These are phyloP conservation scores for Dicorynia guianensis DNA, from an alignment of 306 rosid genomes.

Conservation along the genomic window DNA sequence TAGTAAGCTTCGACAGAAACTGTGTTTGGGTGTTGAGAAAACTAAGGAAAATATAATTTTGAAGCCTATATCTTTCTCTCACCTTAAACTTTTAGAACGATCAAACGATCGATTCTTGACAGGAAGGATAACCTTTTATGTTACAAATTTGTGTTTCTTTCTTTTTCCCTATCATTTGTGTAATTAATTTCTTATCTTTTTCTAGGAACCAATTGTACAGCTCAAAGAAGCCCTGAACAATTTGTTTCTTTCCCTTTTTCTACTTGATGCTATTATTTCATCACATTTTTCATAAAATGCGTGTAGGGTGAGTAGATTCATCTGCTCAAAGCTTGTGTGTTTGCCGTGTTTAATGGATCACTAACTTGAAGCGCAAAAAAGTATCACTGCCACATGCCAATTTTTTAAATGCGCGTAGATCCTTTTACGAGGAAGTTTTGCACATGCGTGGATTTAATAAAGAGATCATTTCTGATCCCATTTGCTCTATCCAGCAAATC, in stretches of 20 bases:
- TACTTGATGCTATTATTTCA: conserved; percentile 16
- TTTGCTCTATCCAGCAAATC: conserved; percentile 30
- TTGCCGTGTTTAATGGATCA: conserved; percentile 77
- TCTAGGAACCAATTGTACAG: conserved; percentile 25
- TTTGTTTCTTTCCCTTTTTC: not conserved
- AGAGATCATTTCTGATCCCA: conserved; percentile 18
- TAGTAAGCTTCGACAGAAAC: not conserved
- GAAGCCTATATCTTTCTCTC: not conserved
- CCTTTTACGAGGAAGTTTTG: conserved; percentile 47
- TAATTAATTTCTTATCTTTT: not conserved
- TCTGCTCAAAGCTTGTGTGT: conserved; percentile 54
- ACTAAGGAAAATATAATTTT: not conserved
- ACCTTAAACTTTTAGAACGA: too few species aligned
- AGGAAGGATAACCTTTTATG: not conserved
- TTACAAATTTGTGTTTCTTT: too few species aligned
- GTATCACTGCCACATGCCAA: conserved; percentile 39
- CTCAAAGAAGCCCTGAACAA: not conserved
- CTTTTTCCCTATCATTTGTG: not conserved
- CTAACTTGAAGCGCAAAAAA: conserved; percentile 46
- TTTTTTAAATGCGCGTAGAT: conserved; percentile 46
- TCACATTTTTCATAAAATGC: not conserved
- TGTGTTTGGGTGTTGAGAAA: not conserved
- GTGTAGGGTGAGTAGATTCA: not conserved
- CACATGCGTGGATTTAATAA: conserved; percentile 45
- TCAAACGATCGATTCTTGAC: too few species aligned